Evolutionary conservation across 2,329 filamentous ascomycete genomes (phyloP).

Genomic region (Aspergillus brasiliensis): DNA sequence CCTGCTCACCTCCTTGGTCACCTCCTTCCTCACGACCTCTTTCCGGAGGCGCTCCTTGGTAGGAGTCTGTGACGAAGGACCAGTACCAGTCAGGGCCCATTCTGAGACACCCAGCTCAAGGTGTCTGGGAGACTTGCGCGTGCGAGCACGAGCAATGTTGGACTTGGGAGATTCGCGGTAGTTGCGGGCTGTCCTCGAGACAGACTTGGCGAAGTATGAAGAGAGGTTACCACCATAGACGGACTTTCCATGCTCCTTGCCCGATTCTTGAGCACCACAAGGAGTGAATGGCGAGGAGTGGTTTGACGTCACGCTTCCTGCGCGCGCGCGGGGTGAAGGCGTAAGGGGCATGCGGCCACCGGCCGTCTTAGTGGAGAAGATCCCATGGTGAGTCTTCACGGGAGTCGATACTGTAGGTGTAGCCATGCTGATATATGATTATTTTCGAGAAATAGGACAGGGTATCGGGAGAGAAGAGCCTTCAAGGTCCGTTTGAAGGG

Average conservation of each 20-base stretch:
- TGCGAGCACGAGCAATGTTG: constrained; percentile 4
- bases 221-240: constrained; percentile 79
- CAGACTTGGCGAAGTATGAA: constrained; percentile 72
- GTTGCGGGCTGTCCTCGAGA: constrained; percentile 47
- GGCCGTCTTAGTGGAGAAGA: constrained; percentile 90
- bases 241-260: constrained; percentile 64
- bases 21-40: neutral
- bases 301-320: constrained; percentile 53
- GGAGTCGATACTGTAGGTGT: constrained; percentile 82
- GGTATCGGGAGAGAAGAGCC: constrained; percentile 24
- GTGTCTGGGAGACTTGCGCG: constrained; percentile 71
- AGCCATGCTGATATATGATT: constrained; percentile 66
- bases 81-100: constrained; percentile 85
- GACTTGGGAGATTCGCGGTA: constrained; percentile 74
- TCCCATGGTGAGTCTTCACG: constrained; percentile 88
- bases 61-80: constrained; percentile 61
- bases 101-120: constrained; percentile 92
- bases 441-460: constrained; percentile 2
- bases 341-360: constrained; percentile 94
- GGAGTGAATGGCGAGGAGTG: constrained; percentile 74
- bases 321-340: constrained; percentile 75
- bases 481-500: constrained; percentile 19
- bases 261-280: constrained; percentile 58
- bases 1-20: neutral
- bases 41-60: constrained; percentile 59